A percentile compares a stretch with the other conserved stretches of the same genome.
phyloP scores from a whole-genome alignment of 257 asterid species.

The Rhazya stricta region DNA sequence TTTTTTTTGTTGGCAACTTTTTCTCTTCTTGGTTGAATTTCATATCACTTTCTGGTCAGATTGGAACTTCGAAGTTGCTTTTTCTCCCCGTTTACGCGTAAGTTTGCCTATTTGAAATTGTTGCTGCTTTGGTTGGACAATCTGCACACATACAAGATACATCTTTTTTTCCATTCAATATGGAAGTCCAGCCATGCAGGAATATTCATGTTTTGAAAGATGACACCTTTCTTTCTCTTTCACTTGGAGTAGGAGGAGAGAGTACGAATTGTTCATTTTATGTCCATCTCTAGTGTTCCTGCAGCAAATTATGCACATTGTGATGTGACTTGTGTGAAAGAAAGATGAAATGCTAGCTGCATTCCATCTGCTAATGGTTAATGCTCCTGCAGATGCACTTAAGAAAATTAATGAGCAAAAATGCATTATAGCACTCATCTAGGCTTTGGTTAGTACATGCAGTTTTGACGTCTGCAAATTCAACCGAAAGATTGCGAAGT shows the following conservation, averaged over 20 bases:
- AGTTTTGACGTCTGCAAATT: slow-evolving; percentile 21
- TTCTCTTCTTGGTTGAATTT: slow-evolving; percentile 18
- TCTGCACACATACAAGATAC: slow-evolving; percentile 15
- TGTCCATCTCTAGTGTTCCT: slow-evolving; percentile 7
- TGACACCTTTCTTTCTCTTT: slow-evolving; percentile 17
- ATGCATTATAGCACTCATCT: slow-evolving; percentile 13
- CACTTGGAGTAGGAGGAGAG: not conserved
- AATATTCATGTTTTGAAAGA: slow-evolving; percentile 19
- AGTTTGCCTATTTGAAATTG: slow-evolving; percentile 12
- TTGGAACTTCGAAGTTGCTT: slow-evolving; percentile 15
- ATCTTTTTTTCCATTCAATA: slow-evolving; percentile 18
- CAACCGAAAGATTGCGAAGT: slow-evolving; percentile 24
- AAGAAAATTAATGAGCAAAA: slow-evolving; percentile 15
- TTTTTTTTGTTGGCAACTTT: slow-evolving; percentile 5
- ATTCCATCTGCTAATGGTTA: slow-evolving; percentile 18
- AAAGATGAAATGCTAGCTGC: slow-evolving; percentile 29
- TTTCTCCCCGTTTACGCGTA: slow-evolving; percentile 26
- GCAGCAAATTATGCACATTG: slow-evolving; percentile 1
- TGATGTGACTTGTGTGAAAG: slow-evolving; percentile 28
- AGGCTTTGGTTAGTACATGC: slow-evolving; percentile 17
- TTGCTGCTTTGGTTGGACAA: slow-evolving; percentile 37
- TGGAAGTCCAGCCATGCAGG: slow-evolving; percentile 36
- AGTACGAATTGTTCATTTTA: slow-evolving; percentile 7
- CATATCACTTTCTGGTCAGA: slow-evolving; percentile 14
- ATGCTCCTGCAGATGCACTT: slow-evolving; percentile 32